These are phyloP conservation scores for Paralagenidium karlingii DNA, from an alignment of 352 stramenopile genomes.

Conservation along the genomic window DNA sequence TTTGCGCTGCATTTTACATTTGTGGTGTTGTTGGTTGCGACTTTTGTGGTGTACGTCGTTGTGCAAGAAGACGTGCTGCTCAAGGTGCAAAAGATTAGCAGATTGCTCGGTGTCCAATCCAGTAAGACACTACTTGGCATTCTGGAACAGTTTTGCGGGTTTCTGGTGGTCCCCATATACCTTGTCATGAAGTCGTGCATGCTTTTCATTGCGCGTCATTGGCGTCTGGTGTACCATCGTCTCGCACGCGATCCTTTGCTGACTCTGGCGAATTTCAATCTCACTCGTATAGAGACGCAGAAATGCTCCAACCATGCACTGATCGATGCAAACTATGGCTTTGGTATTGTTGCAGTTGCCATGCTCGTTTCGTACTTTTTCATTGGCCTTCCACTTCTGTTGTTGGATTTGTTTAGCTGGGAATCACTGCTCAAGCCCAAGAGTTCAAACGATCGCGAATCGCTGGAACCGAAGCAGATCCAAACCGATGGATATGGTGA, in stretches of 20 bases:
- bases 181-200: slow-evolving; percentile 44
- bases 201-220: slow-evolving; percentile 33
- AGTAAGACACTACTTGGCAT: slow-evolving; percentile 15
- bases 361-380: slow-evolving; percentile 35
- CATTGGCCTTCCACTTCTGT: slow-evolving; percentile 29
- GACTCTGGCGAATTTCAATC: slow-evolving; percentile 8
- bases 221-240: slow-evolving; percentile 16
- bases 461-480: slow-evolving; percentile 18
- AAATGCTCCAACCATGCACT: slow-evolving; percentile 10
- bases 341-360: slow-evolving; percentile 20
- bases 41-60: slow-evolving; percentile 39
- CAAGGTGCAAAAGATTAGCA: slow-evolving; percentile 40
- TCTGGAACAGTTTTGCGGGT: slow-evolving; percentile 23
- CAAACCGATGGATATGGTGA: slow-evolving; percentile 32
- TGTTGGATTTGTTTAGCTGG: slow-evolving; percentile 48
- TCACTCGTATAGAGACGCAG: slow-evolving; percentile 4
- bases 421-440: slow-evolving; percentile 28
- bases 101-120: slow-evolving; percentile 18
- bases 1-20: slow-evolving; percentile 20
- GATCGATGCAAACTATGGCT: slow-evolving; percentile 18
- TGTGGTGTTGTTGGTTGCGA: slow-evolving; percentile 16
- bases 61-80: slow-evolving; percentile 41
- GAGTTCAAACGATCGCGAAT: slow-evolving; percentile 11
- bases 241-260: slow-evolving; percentile 4
- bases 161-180: slow-evolving; percentile 40